phyloP scores from a whole-genome alignment of 306 rosid genomes.

The Lathyrus aphaca region DNA sequence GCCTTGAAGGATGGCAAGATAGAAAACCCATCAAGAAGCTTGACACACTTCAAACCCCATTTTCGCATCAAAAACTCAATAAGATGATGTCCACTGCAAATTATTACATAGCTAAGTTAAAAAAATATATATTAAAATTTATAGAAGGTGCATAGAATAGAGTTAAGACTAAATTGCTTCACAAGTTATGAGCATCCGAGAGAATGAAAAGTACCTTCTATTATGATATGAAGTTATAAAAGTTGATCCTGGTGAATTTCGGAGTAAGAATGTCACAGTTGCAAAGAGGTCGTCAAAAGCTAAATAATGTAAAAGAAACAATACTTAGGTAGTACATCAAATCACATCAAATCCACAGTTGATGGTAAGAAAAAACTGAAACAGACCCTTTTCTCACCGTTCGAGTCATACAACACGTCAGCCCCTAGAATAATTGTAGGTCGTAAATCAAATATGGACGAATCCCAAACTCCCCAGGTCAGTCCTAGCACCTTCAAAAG shows the following conservation, averaged over 20 bases:
- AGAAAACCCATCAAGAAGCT: constrained; percentile 88
- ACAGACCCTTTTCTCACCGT: constrained; percentile 53
- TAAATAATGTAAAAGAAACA: constrained; percentile 43
- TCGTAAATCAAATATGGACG: constrained; percentile 60
- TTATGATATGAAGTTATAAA: constrained; percentile 83
- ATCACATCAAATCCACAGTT: constrained; percentile 34
- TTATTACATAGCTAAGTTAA: constrained; percentile 11
- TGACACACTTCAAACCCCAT: constrained; percentile 84
- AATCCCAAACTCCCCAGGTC: constrained; percentile 95
- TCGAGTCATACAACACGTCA: constrained; percentile 79
- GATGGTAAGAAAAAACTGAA: constrained; percentile 11
- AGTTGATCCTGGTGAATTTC: constrained; percentile 66
- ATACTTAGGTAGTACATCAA: constrained; percentile 46
- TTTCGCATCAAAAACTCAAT: constrained; percentile 76
- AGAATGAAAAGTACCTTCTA: constrained; percentile 60
- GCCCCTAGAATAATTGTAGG: constrained; percentile 84
- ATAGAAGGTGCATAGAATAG: not conserved
- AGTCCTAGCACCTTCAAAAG: constrained; percentile 66
- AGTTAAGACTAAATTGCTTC: constrained; percentile 27
- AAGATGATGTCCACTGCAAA: constrained; percentile 78
- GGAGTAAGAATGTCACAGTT: constrained; percentile 73
- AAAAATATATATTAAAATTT: not conserved
- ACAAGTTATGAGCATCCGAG: constrained; percentile 16
- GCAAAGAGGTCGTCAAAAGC: constrained; percentile 91
- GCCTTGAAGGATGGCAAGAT: constrained; percentile 74